Base-by-base conservation (phyloP, 2,329 filamentous ascomycete genomes). In the Exutisphaerella laricina region DNA sequence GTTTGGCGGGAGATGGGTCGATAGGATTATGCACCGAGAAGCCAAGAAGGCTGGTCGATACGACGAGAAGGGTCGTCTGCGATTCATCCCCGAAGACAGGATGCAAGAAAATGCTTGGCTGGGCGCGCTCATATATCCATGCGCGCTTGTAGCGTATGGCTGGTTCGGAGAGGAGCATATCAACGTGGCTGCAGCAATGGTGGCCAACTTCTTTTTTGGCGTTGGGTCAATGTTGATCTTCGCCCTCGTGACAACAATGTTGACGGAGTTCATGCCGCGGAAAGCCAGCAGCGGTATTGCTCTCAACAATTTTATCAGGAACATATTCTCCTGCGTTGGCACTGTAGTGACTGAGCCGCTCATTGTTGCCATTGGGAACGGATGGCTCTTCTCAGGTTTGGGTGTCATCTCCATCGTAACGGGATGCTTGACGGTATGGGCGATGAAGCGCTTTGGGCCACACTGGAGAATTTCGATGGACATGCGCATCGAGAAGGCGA, bases 41-140 rank as follows among this genome's bases (percentile, higher is more conserved):
- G 87, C 87, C 1, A 69, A 68, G n/a, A 80, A 61, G 25, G 84
- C 83, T 0, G 78, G 78, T 9, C 72, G 85, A 17, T 84, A 82
- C 55, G 84, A 87, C 53, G 74, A 73, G 25, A 65, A 77, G 26
- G 85, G 85, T 10, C 75, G 74, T 45, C 69, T 87, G 14, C 67
- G 86, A 7, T 84, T 79, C 57, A 70, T 79, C 2, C 87, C 87
- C 0, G 87, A 92, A 65, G 87, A 94, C 62, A 77, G 87, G 9
- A 85, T 92, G 78, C 73, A 81, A 31, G 84, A 90, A 59, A 92
- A 94, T 59, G 83, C 84, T 2, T 90, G 82, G 82, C 64, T 89
- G 1, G 83, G 82, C 3, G 81, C 81, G 1, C 69, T 79, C 3
- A 54, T 89, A 33, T 89, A 84, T 54, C 87, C 87, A 0, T 70